Percentiles rank a stretch among this genome's conserved stretches.
These are phyloP conservation scores for Cyclocybe cylindracea DNA, from an alignment of 768 basidiomycete genomes.

Conservation along the genomic window DNA sequence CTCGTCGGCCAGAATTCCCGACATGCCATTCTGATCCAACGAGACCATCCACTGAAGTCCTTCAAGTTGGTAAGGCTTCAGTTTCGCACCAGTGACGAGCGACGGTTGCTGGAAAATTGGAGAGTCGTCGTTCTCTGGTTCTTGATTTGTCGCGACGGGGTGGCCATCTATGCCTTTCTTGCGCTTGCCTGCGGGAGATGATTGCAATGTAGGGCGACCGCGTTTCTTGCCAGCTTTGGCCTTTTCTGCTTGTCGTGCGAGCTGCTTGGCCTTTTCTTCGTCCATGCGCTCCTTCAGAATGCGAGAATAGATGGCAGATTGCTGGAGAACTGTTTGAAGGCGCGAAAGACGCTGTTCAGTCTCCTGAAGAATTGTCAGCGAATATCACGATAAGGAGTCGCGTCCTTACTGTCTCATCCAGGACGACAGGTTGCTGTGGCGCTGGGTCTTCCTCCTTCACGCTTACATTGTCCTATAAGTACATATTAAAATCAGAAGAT, in stretches of 20 bases:
- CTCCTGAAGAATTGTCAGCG: constrained; percentile 36
- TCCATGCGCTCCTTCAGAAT: constrained; percentile 79
- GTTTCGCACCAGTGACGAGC: constrained; percentile 78
- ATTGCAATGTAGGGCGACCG: constrained; percentile 7
- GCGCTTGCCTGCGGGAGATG: constrained; percentile 24
- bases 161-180: constrained; percentile 28
- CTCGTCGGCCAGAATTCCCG: constrained; percentile 89
- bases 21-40: constrained; percentile 82
- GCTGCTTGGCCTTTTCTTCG: constrained; percentile 42
- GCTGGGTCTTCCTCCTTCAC: constrained; percentile 3
- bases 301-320: constrained; percentile 73
- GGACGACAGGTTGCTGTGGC: background rate
- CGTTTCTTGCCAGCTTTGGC: constrained; percentile 27
- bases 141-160: constrained; percentile 14
- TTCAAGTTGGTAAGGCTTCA: constrained; percentile 91
- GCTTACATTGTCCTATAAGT: constrained; percentile 6
- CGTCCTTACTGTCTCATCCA: constrained; percentile 7
- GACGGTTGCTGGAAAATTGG: constrained; percentile 69
- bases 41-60: constrained; percentile 96
- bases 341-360: constrained; percentile 48
- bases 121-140: constrained; percentile 19
- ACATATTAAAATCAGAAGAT: background rate
- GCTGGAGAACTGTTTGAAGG: constrained; percentile 70
- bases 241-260: constrained; percentile 21
- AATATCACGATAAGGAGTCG: background rate